phyloP scores from a whole-genome alignment of 371 early-diverging fungal species.

The Lichtheimia corymbifera region DNA sequence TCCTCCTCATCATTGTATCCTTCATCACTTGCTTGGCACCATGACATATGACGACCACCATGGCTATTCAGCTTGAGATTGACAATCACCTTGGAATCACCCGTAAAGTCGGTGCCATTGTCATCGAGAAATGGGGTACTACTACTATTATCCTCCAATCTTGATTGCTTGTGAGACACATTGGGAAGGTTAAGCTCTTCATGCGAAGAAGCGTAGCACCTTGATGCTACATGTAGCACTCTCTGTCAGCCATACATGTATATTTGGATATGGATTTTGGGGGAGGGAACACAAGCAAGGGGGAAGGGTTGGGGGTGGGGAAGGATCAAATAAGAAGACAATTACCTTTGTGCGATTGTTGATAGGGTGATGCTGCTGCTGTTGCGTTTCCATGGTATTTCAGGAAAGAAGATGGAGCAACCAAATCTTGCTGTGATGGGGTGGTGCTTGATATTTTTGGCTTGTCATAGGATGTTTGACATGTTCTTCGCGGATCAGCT shows the following conservation, averaged over 20 bases:
- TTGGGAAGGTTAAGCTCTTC: too few relatives aligned
- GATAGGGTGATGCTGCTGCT: too few relatives aligned
- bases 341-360: too few relatives aligned
- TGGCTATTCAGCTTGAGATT: neutral
- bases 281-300: too few relatives aligned
- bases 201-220: too few relatives aligned
- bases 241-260: too few relatives aligned
- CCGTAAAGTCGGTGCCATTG: neutral
- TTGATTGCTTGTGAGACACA: too few relatives aligned
- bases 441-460: slow-evolving; percentile 20
- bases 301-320: too few relatives aligned
- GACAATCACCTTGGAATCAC: neutral
- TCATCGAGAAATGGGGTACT: neutral
- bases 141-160: too few relatives aligned
- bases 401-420: slow-evolving; percentile 7
- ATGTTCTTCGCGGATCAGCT: slow-evolving; percentile 16
- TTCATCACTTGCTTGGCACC: slow-evolving; percentile 24
- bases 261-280: too few relatives aligned
- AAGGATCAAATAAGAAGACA: too few relatives aligned
- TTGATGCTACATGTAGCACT: too few relatives aligned
- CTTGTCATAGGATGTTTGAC: slow-evolving; percentile 39
- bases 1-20: slow-evolving; percentile 21
- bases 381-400: neutral
- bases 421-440: neutral
- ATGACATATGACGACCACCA: neutral